Base-by-base conservation (phyloP, 177 flowering plant species). In the Tripterygium wilfordii region DNA sequence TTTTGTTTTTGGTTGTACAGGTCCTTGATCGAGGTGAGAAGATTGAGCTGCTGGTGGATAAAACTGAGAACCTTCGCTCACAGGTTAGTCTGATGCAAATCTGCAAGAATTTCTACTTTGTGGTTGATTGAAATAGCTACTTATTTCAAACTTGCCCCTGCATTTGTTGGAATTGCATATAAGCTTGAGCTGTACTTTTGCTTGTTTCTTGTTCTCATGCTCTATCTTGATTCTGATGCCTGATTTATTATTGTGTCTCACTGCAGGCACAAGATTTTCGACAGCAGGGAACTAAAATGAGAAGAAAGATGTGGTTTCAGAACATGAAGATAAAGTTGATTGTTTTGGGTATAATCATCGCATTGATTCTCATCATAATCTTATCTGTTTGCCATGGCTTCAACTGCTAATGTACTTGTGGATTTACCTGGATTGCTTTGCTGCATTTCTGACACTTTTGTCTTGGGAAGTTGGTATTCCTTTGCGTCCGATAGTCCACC, bases 11-110 rank as follows among this genome's bases (percentile, higher is more conserved):
- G 2, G 15, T 31, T 26, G 8, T 58, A 36, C 63, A 85, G 94
- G 94, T 85, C 62, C 79, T 82, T 41, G 94, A 85, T 50, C 86
- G 94, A 43, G 89, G 89, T 45, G 89, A 82, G 63, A 80, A 82
- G 65, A 85, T 85, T 56, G 94, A 85, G 64, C 54, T 85, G 48
- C 67, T 82, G 58, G 86, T 85, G 56, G 94, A 82, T 53, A 85
- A 85, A 66, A 85, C 86, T 35, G 88, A 85, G 53, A 82, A 74
- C 54, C 94, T 85, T 50, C 83, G 79, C 26, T 71, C 80, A 9
- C 89, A 82, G 85, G 89, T 79, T 42, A 49, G 69, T 48, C 13
- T 8, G 17, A 28, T 6, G 8, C 20, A 24, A 9, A 12, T 8
- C 26, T 39, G 43, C 20, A 20, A 26, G 12, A 7, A 21, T 29